phyloP scores from a whole-genome alignment of 345 rosid species.

The Lepidium didymum region DNA sequence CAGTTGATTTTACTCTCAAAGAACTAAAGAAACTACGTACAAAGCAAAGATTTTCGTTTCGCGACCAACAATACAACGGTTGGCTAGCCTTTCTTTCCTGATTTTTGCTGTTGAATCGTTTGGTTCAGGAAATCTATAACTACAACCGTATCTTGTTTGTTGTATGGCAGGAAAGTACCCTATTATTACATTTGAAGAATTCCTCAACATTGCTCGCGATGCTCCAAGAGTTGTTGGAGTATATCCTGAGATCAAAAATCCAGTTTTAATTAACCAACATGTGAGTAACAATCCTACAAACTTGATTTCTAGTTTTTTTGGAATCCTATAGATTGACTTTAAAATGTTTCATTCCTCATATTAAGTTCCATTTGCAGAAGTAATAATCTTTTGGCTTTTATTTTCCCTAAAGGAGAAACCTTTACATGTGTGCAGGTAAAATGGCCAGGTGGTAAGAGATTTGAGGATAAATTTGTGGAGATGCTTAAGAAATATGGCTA shows the following conservation, averaged over 20 bases:
- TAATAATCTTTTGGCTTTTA: not conserved
- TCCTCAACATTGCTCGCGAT: constrained; percentile 64
- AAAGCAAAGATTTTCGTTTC: constrained; percentile 66
- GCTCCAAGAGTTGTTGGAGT: constrained; percentile 91
- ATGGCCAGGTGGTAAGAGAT: constrained; percentile 70
- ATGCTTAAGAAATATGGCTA: constrained; percentile 73
- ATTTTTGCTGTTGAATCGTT: not conserved
- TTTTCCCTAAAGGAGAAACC: not conserved
- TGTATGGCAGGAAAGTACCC: constrained; percentile 58
- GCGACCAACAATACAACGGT: constrained; percentile 91
- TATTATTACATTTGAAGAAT: constrained; percentile 85
- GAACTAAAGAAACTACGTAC: constrained; percentile 66
- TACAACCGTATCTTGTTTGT: not conserved
- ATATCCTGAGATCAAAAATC: constrained; percentile 95
- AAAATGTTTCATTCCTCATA: not conserved
- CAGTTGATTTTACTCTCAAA: constrained; percentile 84
- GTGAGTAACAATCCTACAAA: constrained; percentile 38
- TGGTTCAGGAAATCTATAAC: not conserved
- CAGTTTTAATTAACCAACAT: constrained; percentile 72
- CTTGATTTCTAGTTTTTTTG: not conserved
- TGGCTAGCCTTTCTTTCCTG: not conserved
- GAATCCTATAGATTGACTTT: not conserved
- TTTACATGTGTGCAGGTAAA: constrained; percentile 47
- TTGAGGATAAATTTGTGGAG: constrained; percentile 72
- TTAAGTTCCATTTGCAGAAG: not conserved